These are phyloP conservation scores for Cryptosporidium ryanae DNA, from an alignment of 169 alveolate species.

Conservation along the genomic window DNA sequence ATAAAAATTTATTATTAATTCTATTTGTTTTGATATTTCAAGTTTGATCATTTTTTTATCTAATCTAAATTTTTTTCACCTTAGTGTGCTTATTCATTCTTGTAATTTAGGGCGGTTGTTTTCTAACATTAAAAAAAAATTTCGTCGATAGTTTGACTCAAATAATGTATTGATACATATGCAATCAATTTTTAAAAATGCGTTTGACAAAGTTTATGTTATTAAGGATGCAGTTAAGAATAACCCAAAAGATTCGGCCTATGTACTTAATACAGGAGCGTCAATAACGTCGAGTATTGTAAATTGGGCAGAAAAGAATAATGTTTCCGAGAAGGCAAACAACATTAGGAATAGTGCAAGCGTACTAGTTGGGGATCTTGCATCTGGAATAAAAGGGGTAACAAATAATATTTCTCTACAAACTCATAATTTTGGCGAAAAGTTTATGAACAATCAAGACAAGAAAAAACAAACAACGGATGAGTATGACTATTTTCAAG, in stretches of 20 bases:
- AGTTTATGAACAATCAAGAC: background rate
- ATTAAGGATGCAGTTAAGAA: conserved; percentile 64
- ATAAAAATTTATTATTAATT: too few relatives aligned
- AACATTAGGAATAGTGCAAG: conserved; percentile 43
- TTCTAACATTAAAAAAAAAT: too few relatives aligned
- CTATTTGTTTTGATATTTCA: too few relatives aligned
- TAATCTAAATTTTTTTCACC: too few relatives aligned
- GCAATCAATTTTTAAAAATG: conserved; percentile 66
- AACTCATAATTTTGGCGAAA: background rate
- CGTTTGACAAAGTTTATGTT: conserved; percentile 60
- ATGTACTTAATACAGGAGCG: conserved; percentile 52
- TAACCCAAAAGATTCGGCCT: conserved; percentile 27
- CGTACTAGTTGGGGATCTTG: conserved; percentile 46
- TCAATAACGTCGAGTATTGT: conserved; percentile 51
- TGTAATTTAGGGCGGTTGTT: too few relatives aligned
- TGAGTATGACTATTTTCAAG: conserved; percentile 24
- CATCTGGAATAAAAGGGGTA: conserved; percentile 43
- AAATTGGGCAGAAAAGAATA: conserved; percentile 66
- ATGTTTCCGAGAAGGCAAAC: conserved; percentile 54
- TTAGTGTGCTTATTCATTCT: too few relatives aligned
- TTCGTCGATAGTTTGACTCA: too few relatives aligned
- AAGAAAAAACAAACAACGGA: background rate
- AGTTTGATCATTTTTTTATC: too few relatives aligned
- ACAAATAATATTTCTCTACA: conserved; percentile 31
- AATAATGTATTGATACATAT: conserved; percentile 46